A percentile compares a stretch with the other conserved stretches of the same genome.
Conservation (phyloP, 192 early-diverging fungal species). For the Podila epicladia region DNA sequence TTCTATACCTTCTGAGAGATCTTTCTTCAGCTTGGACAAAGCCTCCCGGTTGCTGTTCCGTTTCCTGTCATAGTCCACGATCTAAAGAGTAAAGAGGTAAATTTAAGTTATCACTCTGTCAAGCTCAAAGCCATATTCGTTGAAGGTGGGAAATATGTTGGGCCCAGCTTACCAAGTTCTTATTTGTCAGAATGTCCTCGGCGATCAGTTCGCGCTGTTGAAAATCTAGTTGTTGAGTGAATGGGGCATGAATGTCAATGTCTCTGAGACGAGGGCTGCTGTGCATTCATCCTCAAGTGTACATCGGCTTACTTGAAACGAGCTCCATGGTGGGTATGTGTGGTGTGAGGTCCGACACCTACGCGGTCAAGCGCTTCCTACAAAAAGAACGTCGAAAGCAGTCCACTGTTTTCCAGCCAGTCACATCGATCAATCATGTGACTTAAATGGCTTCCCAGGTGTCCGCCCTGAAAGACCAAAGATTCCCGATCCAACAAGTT, state of each 20-base stretch:
- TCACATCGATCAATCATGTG: too few relatives aligned
- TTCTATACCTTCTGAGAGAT: conserved; percentile 33
- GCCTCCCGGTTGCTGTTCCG: conserved; percentile 68
- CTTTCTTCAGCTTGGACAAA: conserved; percentile 56
- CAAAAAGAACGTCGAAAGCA: too few relatives aligned
- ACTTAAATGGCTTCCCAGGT: background rate
- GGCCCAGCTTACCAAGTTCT: conserved; percentile 57
- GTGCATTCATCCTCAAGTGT: background rate
- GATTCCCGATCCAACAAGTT: background rate
- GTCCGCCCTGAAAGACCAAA: background rate
- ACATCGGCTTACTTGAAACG: conserved; percentile 16
- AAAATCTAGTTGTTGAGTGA: conserved; percentile 35
- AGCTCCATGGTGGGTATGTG: conserved; percentile 8
- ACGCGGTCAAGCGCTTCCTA: too few relatives aligned
- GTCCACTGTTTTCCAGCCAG: too few relatives aligned
- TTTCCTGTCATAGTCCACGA: conserved; percentile 66
- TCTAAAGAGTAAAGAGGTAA: conserved; percentile 22
- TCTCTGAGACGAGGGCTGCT: background rate
- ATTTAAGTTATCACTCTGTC: background rate
- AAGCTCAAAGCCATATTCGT: background rate
- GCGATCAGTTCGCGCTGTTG: conserved; percentile 59
- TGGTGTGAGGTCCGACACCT: too few relatives aligned
- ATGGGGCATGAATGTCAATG: background rate
- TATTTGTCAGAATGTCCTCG: conserved; percentile 66
- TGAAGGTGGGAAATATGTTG: background rate